These are phyloP conservation scores for Pistacia atlantica DNA, from an alignment of 345 rosid genomes.

Conservation along the genomic window DNA sequence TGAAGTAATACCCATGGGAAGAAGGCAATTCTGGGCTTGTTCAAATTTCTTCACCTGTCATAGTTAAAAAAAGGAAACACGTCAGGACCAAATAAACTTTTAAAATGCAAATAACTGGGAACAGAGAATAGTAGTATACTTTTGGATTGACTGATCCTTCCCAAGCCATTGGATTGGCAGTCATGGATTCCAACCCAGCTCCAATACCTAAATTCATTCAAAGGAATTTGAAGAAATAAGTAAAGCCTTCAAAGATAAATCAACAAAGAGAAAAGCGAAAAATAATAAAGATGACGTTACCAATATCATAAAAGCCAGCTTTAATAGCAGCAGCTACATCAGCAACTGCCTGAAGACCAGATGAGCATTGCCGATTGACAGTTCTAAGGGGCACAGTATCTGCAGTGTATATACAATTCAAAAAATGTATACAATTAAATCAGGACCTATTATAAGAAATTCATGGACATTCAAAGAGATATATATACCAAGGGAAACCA, in stretches of 20 bases:
- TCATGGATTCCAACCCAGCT: conserved; percentile 98
- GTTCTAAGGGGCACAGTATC: conserved; percentile 89
- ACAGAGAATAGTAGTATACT: conserved; percentile 35
- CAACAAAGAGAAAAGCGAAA: neutral
- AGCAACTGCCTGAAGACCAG: conserved; percentile 99
- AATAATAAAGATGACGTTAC: conserved; percentile 32
- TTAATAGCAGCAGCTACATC: conserved; percentile 94
- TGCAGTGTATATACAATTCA: conserved; percentile 24
- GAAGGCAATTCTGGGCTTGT: conserved; percentile 87
- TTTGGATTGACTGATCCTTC: conserved; percentile 84
- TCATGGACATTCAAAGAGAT: neutral
- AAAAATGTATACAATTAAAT: neutral
- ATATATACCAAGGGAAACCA: conserved; percentile 76
- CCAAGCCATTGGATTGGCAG: conserved; percentile 78
- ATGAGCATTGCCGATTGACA: conserved; percentile 93
- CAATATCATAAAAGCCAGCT: conserved; percentile 96
- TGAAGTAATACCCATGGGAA: conserved; percentile 96
- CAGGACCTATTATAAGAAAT: neutral
- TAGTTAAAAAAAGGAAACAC: conserved; percentile 16
- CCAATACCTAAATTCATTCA: conserved; percentile 67
- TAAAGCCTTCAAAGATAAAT: neutral
- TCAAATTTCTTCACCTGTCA: conserved; percentile 65
- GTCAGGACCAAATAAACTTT: neutral
- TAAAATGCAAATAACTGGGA: neutral
- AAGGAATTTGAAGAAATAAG: neutral